Evolutionary conservation across 2,329 filamentous ascomycete genomes (phyloP), one percentile per base, ranked within the genome.

Genomic region (Cladosporium sp.): DNA sequence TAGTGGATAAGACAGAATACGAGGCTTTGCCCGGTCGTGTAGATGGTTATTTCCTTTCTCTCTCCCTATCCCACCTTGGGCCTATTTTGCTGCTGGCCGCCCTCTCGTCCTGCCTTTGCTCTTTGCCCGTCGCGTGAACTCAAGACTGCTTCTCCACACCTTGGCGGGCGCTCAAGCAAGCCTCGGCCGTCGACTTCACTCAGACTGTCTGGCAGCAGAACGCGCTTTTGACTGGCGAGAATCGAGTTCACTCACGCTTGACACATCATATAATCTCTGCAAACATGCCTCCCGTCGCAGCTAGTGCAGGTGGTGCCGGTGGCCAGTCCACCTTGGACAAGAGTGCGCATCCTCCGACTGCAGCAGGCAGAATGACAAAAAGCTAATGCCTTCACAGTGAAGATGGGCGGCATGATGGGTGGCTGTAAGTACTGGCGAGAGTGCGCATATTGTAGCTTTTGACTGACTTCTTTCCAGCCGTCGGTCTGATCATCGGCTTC

Each of bases 391-490:
- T 51, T 43, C 57, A 62, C 68, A 95, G 90, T 91, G 71, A 96
- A 96, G 79, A 96, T 97, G 90, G 93, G 93, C 62, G 90, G 88
- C 56, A 85, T 99, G 85, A 97, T 97, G 90, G 93, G 93, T 62
- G 89, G 90, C 69, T 95, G 92, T 97, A 87, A 64, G 90, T 82
- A 7, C 15, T 9, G 15, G 3, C 15, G 8, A 24, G 7, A 22
- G 22, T 9, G 22, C 22, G 18, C 38, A 17, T 39, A 20, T 17
- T 12, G 17, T 22, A 36, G 13, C 6, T 27, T 7, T 19, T 17
- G 15, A 30, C 48, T 51, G 18, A 51, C 27, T 17, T 24, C 15
- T 24, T 17, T 24, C 12, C 63, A 97, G 93, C 90, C 71, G 93
- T 99, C 56, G 93, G 93, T 56, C 78, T 88, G 47, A 96, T 96